Evolutionary conservation across 2,329 filamentous ascomycete genomes (phyloP).

Genomic region (Hypoxylon sp.): DNA sequence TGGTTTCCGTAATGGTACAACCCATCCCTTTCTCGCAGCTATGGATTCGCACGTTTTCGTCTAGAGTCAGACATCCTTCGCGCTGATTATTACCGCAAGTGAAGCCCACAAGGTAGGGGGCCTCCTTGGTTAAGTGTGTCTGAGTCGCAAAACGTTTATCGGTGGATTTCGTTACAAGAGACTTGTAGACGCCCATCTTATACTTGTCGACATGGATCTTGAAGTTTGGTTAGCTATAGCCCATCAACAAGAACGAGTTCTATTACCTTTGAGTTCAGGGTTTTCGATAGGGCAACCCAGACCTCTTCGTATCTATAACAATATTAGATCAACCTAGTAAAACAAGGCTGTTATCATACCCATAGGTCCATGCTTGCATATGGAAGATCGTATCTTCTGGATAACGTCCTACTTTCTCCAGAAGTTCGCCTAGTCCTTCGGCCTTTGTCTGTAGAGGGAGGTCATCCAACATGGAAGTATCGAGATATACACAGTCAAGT

Average conservation of each 20-base stretch:
- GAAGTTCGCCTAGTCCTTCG: constrained; percentile 80
- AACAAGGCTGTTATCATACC: constrained; percentile 54
- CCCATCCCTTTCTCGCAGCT: constrained; percentile 84
- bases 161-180: constrained; percentile 66
- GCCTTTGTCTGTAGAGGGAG: constrained; percentile 73
- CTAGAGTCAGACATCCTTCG: constrained; percentile 78
- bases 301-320: constrained; percentile 82
- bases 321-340: background rate
- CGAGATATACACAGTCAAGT: constrained; percentile 88
- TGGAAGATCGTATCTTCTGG: constrained; percentile 84
- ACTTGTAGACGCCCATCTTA: constrained; percentile 79
- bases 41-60: constrained; percentile 78
- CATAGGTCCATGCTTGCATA: constrained; percentile 91
- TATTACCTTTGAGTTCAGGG: constrained; percentile 73
- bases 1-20: constrained; percentile 65
- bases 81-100: constrained; percentile 79
- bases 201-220: constrained; percentile 88
- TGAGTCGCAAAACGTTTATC: constrained; percentile 59
- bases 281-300: constrained; percentile 84
- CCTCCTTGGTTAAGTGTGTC: constrained; percentile 69
- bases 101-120: constrained; percentile 79
- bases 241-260: background rate
- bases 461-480: constrained; percentile 79
- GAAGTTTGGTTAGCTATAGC: constrained; percentile 24
- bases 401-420: constrained; percentile 77